These are phyloP conservation scores for Thalassiosira sp. DNA, from an alignment of 352 stramenopile genomes.

Conservation along the genomic window DNA sequence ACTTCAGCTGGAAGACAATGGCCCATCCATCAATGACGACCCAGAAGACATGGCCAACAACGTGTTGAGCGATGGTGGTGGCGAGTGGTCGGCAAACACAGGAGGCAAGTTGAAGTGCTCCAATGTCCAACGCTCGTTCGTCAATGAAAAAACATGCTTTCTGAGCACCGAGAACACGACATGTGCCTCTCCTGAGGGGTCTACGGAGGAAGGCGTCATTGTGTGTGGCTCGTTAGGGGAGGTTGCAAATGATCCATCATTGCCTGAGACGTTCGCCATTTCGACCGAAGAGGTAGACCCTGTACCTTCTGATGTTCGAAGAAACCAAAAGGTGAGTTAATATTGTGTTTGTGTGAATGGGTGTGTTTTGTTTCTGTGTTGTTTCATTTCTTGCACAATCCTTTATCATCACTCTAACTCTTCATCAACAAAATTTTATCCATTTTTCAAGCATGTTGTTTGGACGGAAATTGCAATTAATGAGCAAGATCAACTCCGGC, in stretches of 20 bases:
- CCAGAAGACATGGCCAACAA: conserved; percentile 18
- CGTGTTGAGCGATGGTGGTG: conserved; percentile 50
- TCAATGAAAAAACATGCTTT: conserved; percentile 69
- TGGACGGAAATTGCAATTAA: conserved; percentile 40
- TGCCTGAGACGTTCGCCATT: conserved; percentile 41
- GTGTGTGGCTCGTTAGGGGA: conserved; percentile 51
- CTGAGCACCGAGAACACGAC: conserved; percentile 37
- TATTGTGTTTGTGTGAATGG: too few relatives aligned
- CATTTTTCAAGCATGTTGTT: conserved; percentile 38
- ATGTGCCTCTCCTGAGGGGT: conserved; percentile 19
- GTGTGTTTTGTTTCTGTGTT: too few relatives aligned
- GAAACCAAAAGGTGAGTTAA: too few relatives aligned
- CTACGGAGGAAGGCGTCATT: conserved; percentile 39
- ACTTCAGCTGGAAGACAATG: conserved; percentile 52
- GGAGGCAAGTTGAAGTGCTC: conserved; percentile 50
- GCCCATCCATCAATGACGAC: conserved; percentile 46
- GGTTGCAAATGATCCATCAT: conserved; percentile 33
- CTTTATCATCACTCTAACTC: too few relatives aligned
- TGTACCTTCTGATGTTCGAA: conserved; percentile 1
- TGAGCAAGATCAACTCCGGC: conserved; percentile 1
- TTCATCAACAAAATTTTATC: too few relatives aligned
- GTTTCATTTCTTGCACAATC: too few relatives aligned
- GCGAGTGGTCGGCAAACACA: conserved; percentile 16
- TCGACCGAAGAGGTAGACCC: conserved; percentile 11
- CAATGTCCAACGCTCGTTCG: conserved; percentile 54